Conservation (phyloP, 345 rosid genomes). For the Zanthoxylum bungeanum region DNA sequence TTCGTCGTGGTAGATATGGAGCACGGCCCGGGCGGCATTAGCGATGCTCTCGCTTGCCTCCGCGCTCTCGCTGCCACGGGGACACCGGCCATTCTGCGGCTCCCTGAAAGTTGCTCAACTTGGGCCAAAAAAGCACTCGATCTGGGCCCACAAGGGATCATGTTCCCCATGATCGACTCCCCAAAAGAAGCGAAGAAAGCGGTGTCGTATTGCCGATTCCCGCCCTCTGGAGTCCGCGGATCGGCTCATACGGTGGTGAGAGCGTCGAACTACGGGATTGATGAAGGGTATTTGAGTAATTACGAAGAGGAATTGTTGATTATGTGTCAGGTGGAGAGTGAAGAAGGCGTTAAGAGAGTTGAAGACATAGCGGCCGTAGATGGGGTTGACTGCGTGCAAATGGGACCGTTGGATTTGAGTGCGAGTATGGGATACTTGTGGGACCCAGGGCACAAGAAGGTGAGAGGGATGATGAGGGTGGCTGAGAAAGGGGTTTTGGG, state of each 20-base stretch:
- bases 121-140: conserved; percentile 95
- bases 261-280: conserved; percentile 77
- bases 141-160: conserved; percentile 86
- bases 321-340: conserved; percentile 92
- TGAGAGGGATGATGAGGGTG: conserved; percentile 52
- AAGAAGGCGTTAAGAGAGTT: conserved; percentile 56
- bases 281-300: conserved; percentile 70
- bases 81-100: conserved; percentile 67
- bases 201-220: conserved; percentile 78
- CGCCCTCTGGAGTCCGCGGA: conserved; percentile 79
- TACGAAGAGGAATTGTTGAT: conserved; percentile 67
- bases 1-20: conserved; percentile 93
- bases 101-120: conserved; percentile 63
- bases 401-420: conserved; percentile 95
- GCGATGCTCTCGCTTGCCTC: conserved; percentile 64
- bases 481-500: conserved; percentile 72
- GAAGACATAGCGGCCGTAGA: conserved; percentile 78
- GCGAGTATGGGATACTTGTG: conserved; percentile 83
- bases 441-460: conserved; percentile 96
- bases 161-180: conserved; percentile 90
- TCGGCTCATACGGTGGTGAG: conserved; percentile 83
- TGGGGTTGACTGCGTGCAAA: conserved; percentile 89
- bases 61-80: conserved; percentile 59
- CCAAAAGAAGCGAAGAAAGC: conserved; percentile 61
- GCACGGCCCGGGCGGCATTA: conserved; percentile 87